Evolutionary conservation across 2,329 filamentous ascomycete species (phyloP).

Genomic region (Davidsoniella eucalypti): DNA sequence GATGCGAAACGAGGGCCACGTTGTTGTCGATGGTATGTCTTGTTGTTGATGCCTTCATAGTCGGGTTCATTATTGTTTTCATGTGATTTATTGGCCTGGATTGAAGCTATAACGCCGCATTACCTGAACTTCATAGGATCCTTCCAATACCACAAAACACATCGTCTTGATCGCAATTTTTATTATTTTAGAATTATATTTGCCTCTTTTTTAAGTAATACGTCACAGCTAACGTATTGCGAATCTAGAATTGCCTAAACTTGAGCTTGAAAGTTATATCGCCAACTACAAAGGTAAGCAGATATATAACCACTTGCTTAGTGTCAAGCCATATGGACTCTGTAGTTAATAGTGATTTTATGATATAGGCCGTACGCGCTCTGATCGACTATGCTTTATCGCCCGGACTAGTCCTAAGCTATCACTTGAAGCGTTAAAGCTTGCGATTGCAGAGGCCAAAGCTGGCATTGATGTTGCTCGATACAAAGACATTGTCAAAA

Average conservation of each 20-base stretch:
- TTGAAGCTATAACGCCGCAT: too few species aligned
- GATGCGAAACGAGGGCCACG: constrained; percentile 29
- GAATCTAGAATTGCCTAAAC: constrained; percentile 55
- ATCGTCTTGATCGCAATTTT: too few species aligned
- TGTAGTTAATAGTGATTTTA: neutral
- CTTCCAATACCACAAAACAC: too few species aligned
- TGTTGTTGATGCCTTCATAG: neutral
- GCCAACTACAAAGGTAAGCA: constrained; percentile 66
- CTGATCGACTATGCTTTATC: constrained; percentile 68
- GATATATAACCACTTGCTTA: neutral
- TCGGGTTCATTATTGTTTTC: too few species aligned
- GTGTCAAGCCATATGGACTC: too few species aligned
- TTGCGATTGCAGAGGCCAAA: constrained; percentile 62
- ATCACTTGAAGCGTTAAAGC: constrained; percentile 62
- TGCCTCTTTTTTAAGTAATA: too few species aligned
- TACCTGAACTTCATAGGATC: too few species aligned
- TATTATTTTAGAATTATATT: too few species aligned
- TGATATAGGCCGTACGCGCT: constrained; percentile 54
- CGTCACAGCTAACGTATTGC: constrained; percentile 4
- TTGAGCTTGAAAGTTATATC: constrained; percentile 84
- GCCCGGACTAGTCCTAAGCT: constrained; percentile 62
- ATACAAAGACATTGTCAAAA: constrained; percentile 54
- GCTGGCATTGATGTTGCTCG: constrained; percentile 52
- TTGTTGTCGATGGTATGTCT: constrained; percentile 31
- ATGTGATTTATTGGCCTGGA: too few species aligned